Evolutionary conservation across 2,329 filamentous ascomycete genomes (phyloP), one percentile per base, ranked within the genome.

Genomic region (Colletotrichum tropicicola): DNA sequence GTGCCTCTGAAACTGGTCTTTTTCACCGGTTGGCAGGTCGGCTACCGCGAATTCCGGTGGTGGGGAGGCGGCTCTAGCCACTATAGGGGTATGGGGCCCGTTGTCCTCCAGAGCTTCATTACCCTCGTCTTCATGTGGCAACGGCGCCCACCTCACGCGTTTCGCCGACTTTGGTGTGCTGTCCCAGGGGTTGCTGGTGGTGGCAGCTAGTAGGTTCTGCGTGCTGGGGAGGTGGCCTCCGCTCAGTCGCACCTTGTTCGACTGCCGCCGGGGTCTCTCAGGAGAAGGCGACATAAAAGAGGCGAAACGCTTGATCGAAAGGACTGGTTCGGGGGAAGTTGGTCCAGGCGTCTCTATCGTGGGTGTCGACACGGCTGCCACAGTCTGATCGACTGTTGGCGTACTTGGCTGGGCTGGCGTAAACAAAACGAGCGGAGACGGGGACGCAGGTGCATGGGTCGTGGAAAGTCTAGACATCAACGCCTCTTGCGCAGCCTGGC

Each of bases 261-360:
- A 17, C 13, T 17, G 53, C 3, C 65, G 68, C 27, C 70, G 66
- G 13, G 67, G 68, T n/a, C 69, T 75, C 41, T 79, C 76, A 1
- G 85, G 82, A 0, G 84, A 85, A 1, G 83, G 80, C 1, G 82
- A 82, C 70, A 84, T 80, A 70, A 87, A 87, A 1, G 81, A 80
- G 1, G 82, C 79, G 70, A 87, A 87, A 0, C 84, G 80, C 66
- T 83, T 85, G 68, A 86, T 77, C 0, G 81, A 81, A 28, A 85
- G 76, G 5, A 80, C 79, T 13, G 82, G 78, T 52, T 86, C 82
- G 6, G 83, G 80, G 0, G 82, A 83, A 2, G 76, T 74, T 30
- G 77, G 69, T 61, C 73, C 69, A 21, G 74, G 70, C 17, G 68
- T 72, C 28, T 71, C 69, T 2, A 72, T 23, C 7, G 15, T 17